Percentiles rank a stretch among this genome's conserved stretches.
Evolutionary conservation across 2,329 filamentous ascomycete species (phyloP).

Genomic region (Aspergillus tanneri): DNA sequence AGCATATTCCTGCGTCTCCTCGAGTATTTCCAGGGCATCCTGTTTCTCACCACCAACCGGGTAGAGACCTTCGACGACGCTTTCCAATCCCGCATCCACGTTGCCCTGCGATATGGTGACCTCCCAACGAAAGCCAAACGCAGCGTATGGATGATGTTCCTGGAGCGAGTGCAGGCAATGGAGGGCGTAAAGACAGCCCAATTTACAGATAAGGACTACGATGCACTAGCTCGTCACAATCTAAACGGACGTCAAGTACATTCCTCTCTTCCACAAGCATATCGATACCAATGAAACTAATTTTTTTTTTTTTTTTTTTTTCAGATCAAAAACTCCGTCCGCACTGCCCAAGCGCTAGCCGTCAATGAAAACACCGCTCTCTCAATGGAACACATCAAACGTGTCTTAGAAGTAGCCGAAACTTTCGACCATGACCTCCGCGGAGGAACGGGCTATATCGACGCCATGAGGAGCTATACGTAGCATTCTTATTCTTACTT

Average conservation of each 20-base stretch:
- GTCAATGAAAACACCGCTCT: conserved; percentile 70
- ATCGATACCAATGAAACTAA: conserved; percentile 1
- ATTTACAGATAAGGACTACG: conserved; percentile 63
- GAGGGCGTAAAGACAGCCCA: conserved; percentile 55
- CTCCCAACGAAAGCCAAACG: conserved; percentile 71
- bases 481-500: too few species aligned
- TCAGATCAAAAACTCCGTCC: conserved; percentile 88
- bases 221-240: conserved; percentile 64
- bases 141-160: conserved; percentile 79
- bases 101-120: conserved; percentile 77
- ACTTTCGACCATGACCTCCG: conserved; percentile 81
- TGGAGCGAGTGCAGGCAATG: conserved; percentile 67
- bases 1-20: conserved; percentile 82
- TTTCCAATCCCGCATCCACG: conserved; percentile 84
- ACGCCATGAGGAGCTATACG: conserved; percentile 78
- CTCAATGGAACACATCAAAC: conserved; percentile 74
- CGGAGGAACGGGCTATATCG: conserved; percentile 74
- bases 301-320: too few species aligned
- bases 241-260: conserved; percentile 66
- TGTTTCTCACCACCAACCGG: conserved; percentile 86
- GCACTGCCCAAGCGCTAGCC: conserved; percentile 78
- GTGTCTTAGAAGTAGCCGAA: conserved; percentile 80
- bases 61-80: conserved; percentile 86
- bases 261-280: conserved; percentile 6
- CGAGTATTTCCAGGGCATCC: conserved; percentile 88